phyloP scores from a whole-genome alignment of 23 red algal genomes.

The Gracilaria domingensis region DNA sequence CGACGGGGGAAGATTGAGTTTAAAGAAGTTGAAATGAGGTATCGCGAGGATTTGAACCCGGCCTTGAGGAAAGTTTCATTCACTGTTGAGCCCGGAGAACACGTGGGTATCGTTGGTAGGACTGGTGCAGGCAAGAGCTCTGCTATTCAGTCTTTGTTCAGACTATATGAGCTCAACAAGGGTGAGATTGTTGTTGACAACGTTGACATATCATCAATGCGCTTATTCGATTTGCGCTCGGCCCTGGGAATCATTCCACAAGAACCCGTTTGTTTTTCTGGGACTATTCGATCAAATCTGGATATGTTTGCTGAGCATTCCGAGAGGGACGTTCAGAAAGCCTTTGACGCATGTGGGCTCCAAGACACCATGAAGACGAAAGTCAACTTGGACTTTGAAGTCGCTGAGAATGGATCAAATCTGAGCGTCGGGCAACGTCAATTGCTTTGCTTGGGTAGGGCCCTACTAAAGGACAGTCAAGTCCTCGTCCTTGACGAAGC shows the following conservation, averaged over 20 bases:
- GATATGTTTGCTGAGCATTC: slow-evolving; percentile 82
- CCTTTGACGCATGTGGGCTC: slow-evolving; percentile 72
- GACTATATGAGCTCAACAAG: slow-evolving; percentile 69
- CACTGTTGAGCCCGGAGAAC: slow-evolving; percentile 69
- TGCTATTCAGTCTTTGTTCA: slow-evolving; percentile 78
- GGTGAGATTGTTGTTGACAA: slow-evolving; percentile 87
- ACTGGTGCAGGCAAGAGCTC: slow-evolving; percentile 93
- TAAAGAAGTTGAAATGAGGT: slow-evolving; percentile 81
- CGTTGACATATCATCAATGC: slow-evolving; percentile 65
- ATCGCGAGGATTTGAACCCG: slow-evolving; percentile 70
- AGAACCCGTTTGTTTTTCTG: slow-evolving; percentile 87
- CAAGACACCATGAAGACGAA: slow-evolving; percentile 65
- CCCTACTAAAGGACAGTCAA: slow-evolving; percentile 78
- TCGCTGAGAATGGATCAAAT: slow-evolving; percentile 70
- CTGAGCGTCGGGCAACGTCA: slow-evolving; percentile 90
- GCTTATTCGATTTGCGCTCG: slow-evolving; percentile 73
- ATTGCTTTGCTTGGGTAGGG: slow-evolving; percentile 88
- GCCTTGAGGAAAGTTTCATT: slow-evolving; percentile 78
- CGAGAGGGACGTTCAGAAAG: slow-evolving; percentile 73
- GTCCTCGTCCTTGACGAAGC: slow-evolving; percentile 93
- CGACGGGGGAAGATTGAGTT: slow-evolving; percentile 72
- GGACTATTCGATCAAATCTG: slow-evolving; percentile 87
- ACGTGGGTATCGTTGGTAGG: slow-evolving; percentile 88
- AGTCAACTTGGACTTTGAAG: slow-evolving; percentile 61
- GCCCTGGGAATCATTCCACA: slow-evolving; percentile 89